Base-by-base conservation (phyloP, 2,329 filamentous ascomycete species). In the Claviceps paspali region DNA sequence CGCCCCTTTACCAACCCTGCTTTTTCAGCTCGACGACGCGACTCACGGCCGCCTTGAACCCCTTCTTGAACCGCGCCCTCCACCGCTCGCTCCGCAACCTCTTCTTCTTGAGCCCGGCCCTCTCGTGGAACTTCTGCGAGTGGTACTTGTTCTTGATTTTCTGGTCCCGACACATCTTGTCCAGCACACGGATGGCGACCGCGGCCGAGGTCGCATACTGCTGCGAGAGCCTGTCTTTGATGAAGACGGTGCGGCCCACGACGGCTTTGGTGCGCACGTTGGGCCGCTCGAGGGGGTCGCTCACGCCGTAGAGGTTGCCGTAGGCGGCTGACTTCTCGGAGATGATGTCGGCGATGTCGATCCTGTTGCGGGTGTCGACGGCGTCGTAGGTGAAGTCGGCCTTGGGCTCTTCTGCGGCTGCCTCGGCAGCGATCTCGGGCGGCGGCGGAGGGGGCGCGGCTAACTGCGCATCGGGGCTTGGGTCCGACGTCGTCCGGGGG, bases 1-100 rank as follows among this genome's bases (percentile, higher is more conserved):
- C n/a, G n/a, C n/a, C n/a, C n/a, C n/a, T 21, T 24, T 60, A 92
- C 83, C 85, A 91, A 3, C 84, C 84, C 60, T 91, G 82, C 52
- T 64, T 72, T 48, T 73, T 79, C 61, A 92, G 64, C 54, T 82
- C 70, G 51, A 70, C 63, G 5, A 85, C 82, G 46, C 82, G 65
- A 29, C 49, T 53, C 6, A 83, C 70, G 9, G 75, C 72, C 5
- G 68, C 68, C 54, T 64, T 67, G 59, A 91, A 87, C 4, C 76
- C 79, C 23, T 56, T 54, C 64, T 73, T 76, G 59, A 88, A 91
- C 41, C 73, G 70, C 44, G 47, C 61, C 54, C 73, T 68, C 79
- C 81, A 86, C 43, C 82, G 66, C 64, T 79, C 65, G 41, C 72
- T 76, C 55, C 63, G 65, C 47, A 85, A 58, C 49, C 83, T 70